Percentiles rank a stretch among this genome's conserved stretches.
phyloP scores from a whole-genome alignment of 768 basidiomycete species.

The Pleurotus sapidus region DNA sequence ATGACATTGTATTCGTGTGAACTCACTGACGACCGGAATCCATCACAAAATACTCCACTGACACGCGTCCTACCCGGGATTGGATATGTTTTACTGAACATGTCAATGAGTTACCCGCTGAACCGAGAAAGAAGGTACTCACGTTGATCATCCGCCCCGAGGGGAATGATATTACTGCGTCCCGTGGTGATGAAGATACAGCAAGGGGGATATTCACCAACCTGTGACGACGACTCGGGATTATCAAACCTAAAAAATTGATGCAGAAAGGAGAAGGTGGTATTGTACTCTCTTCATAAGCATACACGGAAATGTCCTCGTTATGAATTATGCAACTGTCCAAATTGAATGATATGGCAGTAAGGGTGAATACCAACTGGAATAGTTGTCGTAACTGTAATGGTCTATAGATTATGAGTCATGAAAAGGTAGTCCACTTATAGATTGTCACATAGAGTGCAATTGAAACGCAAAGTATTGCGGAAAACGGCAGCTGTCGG shows the following conservation, averaged over 20 bases:
- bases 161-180: background rate
- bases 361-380: background rate
- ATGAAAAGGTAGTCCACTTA: constrained; percentile 45
- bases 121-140: too few relatives aligned
- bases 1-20: too few relatives aligned
- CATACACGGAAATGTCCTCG: constrained; percentile 1
- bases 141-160: too few relatives aligned
- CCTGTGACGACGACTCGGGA: background rate
- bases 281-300: constrained; percentile 7
- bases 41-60: constrained; percentile 2
- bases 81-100: background rate
- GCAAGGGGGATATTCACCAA: background rate
- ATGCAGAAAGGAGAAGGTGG: background rate
- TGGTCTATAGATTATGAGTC: constrained; percentile 19
- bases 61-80: background rate
- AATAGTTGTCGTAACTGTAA: background rate
- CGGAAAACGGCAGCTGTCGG: constrained; percentile 59
- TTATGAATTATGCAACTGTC: constrained; percentile 6
- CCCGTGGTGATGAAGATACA: constrained; percentile 3
- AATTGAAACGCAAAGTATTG: constrained; percentile 54
- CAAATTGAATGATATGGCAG: background rate
- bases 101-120: too few relatives aligned
- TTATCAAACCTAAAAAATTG: too few relatives aligned
- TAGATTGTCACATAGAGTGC: constrained; percentile 65
- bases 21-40: background rate